Evolutionary conservation across 75 land plant species (phyloP), one percentile per base, ranked within the genome.

Genomic region (Cupressus sempervirens): DNA sequence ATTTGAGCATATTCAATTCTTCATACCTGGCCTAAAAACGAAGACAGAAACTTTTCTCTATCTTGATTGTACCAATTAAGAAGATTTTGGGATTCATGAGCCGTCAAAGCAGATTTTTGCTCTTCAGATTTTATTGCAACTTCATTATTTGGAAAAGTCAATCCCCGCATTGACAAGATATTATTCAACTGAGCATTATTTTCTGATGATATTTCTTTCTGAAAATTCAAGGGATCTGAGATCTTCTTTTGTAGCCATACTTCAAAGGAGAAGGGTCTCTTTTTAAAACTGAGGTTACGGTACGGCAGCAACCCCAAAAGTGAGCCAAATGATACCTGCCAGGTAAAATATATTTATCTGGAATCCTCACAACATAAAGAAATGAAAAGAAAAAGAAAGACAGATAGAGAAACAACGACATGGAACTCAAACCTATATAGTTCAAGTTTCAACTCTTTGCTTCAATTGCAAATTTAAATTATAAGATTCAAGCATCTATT

Each of bases 251-350:
- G 87, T 62, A 94, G 85, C 97, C 97, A 95, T 80, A 94, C 83
- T 77, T 91, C 92, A 85, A 95, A 95, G 40, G 97, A 90, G 65
- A 91, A 87, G 73, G 91, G 92, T 88, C 91, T 92, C 92, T 91
- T 88, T 82, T 84, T 88, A 16, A 90, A 84, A 83, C 90, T 86
- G 76, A 95, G 92, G 70, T 91, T 90, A 16, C 93, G 90, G 43
- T 92, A 90, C 73, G 97, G 95, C 36, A 95, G 83, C 86, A 92
- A 93, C 76, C 97, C 97, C 58, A 92, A 85, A 83, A 95, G 87
- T 13, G 94, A 91, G 29, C 94, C 93, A 90, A 93, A 92, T 48
- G 90, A 91, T 75, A 86, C 97, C 96, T 95, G 89, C 82, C 67
- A 84, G 83, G 18, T 18, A 20, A 18, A 35, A 67, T 32, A n/a